Evolutionary conservation across 148 eudicot genomes (phyloP), one percentile per base, ranked within the genome.

Genomic region (Tetragonia tetragonoides): DNA sequence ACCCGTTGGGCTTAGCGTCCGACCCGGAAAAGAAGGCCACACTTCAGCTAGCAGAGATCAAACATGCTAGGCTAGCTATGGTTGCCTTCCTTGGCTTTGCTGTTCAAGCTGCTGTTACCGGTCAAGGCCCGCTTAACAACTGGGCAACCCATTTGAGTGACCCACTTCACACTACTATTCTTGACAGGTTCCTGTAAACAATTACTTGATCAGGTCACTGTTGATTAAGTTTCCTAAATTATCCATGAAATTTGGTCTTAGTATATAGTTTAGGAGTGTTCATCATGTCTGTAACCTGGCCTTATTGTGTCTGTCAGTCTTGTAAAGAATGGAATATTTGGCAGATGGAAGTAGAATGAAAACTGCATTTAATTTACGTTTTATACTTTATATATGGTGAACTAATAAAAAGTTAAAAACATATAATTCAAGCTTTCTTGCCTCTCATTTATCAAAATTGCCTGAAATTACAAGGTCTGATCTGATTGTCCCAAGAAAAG

Each of bases 131-230:
- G 10, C 98, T 95, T 20, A 90, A 93, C 93, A 95, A 95, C 86
- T 95, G 99, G 99, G 99, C 85, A 3, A 95, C 99, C 82, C 99
- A 95, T 67, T 89, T 95, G 94, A 91, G 93, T 56, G 99, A 93
- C 86, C 99, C 99, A 3, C 91, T 95, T 7, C 99, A 96, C 92
- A 96, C 97, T 6, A 96, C 99, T 66, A 96, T 96, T 80, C 79
- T 96, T 71, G 98, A 96, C 88, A 90, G 87, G 75, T 86, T 95
- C 56, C 88, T 86, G 68, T 84, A 75, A 80, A 68, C 18, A 21
- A 15, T 16, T 38, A 21, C 14, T 79, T 3, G 60, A 8, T 16
- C 42, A 10, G 72, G 49, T 49, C 68, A 16, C 46, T 49, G 18
- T 75, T 34, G n/a, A 66, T 66, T 75, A 21, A 68, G 65, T 51